Evolutionary conservation across 75 land plant species (phyloP), one percentile per base, ranked within the genome.

Genomic region (Chamaecyparis obtusa): DNA sequence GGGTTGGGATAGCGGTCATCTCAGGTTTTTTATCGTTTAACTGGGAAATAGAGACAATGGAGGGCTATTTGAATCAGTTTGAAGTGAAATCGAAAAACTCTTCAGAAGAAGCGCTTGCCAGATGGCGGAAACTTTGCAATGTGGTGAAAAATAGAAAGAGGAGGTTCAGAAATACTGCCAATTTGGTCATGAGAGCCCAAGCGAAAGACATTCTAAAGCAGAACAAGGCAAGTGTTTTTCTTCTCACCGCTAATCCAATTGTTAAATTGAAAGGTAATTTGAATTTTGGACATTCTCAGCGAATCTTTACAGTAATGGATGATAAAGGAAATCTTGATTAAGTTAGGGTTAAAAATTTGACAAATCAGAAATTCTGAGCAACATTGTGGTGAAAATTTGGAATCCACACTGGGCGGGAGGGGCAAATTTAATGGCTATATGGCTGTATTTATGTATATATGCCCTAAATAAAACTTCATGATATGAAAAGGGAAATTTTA

Each of bases 111-210:
- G 92, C 90, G 37, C 88, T 86, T 57, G 48, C 83, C 49, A 48
- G 88, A 15, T 93, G 93, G 94, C 67, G 94, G 37, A 13, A 19
- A 0, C 89, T 90, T 33, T 89, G 88, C 55, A 41, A 16, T 39
- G 44, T 93, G 30, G 93, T 92, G 84, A 90, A 87, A 80, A 93
- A 92, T 55, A 91, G 32, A 76, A 85, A 86, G 43, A 90, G 94
- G 33, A 33, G 94, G 54, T 93, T 93, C 85, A 91, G 92, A 9
- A 83, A 83, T 49, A 84, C 85, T 78, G 88, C 93, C 72, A 86
- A 92, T 88, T 90, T 92, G 71, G 81, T 16, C 46, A 90, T 90
- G 85, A 84, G 93, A 16, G 41, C 71, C 48, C 87, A 89, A 74
- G 92, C 87, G 74, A 87, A 89, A 33, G 85, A 84, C 27, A 86